Conservation (phyloP, 805 yeast genomes). For the Teunomyces stri region DNA sequence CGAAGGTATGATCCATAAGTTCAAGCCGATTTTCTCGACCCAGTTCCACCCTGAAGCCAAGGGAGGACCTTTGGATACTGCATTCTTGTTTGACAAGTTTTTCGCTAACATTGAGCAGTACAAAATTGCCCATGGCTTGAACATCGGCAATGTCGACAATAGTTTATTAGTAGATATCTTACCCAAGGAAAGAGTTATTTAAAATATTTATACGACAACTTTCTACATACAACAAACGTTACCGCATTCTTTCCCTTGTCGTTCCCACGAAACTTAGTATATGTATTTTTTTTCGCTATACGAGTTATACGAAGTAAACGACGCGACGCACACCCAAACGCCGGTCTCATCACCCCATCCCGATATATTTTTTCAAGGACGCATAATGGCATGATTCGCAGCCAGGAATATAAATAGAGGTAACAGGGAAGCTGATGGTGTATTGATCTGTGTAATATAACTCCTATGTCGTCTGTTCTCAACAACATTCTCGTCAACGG, state of each 20-base stretch:
- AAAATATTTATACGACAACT: constrained; percentile 12
- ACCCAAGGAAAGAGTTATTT: constrained; percentile 62
- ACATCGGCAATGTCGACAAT: constrained; percentile 44
- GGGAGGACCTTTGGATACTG: constrained; percentile 96
- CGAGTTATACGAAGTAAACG: constrained; percentile 4
- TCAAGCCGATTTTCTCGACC: constrained; percentile 89
- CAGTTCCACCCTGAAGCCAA: constrained; percentile 99
- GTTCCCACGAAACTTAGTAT: neutral
- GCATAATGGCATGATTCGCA: constrained; percentile 5
- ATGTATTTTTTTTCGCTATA: neutral
- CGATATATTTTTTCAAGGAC: neutral
- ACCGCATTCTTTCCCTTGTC: neutral
- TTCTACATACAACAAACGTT: neutral
- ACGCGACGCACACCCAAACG: neutral
- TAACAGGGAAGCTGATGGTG: neutral
- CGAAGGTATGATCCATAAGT: constrained; percentile 92
- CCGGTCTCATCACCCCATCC: constrained; percentile 4
- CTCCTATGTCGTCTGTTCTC: neutral
- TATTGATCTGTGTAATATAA: neutral
- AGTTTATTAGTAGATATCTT: constrained; percentile 59
- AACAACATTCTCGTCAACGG: constrained; percentile 1
- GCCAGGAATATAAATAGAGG: constrained; percentile 2
- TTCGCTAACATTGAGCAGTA: constrained; percentile 64
- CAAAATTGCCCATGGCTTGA: constrained; percentile 35
- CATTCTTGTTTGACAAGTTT: constrained; percentile 87